Base-by-base conservation (phyloP, 345 rosid genomes). In the Cardamine chenopodiifolia region DNA sequence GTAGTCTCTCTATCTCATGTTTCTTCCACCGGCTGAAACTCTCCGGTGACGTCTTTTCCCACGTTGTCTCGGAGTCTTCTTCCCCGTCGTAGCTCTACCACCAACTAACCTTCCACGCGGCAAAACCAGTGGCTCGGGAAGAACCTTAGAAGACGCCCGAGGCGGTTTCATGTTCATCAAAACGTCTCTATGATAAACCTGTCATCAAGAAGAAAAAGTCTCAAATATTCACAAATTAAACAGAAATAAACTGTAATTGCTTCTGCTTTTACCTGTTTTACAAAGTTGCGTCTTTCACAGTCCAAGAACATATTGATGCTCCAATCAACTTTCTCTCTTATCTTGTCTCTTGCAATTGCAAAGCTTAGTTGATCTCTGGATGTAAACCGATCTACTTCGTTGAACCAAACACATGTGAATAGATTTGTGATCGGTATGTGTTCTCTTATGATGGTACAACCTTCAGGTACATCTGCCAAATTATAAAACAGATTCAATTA, bases 381-480 rank as follows among this genome's bases (percentile, higher is more conserved):
- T 48, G 98, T 93, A 82, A 90, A 93, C 15, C 92, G 86, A 73
- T 89, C 96, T 26, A 93, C 98, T 85, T 93, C 98, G 45, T 90
- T 89, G 84, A 90, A 93, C 98, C 98, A 93, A n/a, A 89, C 81
- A 78, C 98, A 93, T 18, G 88, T 80, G 78, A 90, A 88, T 40
- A 90, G 86, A 72, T 93, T 93, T 28, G 92, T 84, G 42, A 90
- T 85, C 5, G 96, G 93, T 53, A 85, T 82, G 79, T 93, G 96
- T 72, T 90, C 98, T 76, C 85, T 88, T 40, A 93, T 85, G 69
- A 93, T 82, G 17, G 88, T 91, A 65, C 98, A 93, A 3, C 98
- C 98, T 80, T 93, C 98, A n/a, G 98, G 98, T 82, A 93, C 98
- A 85, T 93, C 98, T 90, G 88, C 70, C 73, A 47, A 73, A 71